Percentiles rank a stretch among this genome's conserved stretches.
phyloP scores from a whole-genome alignment of 1,284 basidiomycete genomes.

The Trametes versicolor region DNA sequence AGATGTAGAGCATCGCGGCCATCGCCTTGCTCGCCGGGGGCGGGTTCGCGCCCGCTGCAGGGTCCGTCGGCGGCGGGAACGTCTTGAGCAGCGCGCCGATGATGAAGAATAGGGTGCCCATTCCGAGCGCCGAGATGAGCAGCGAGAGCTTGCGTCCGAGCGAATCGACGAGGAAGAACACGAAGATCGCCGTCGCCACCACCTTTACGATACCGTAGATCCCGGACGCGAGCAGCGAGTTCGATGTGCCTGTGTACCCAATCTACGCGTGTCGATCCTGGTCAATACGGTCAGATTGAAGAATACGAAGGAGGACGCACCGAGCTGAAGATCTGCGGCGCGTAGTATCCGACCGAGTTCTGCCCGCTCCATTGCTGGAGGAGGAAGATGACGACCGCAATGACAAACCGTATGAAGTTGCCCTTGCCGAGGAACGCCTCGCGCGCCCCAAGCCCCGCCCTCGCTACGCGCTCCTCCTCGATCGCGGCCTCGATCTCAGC shows the following conservation, averaged over 20 bases:
- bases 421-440: conserved; percentile 82
- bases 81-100: conserved; percentile 82
- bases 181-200: conserved; percentile 73
- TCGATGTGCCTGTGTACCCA: conserved; percentile 67
- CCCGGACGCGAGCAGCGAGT: conserved; percentile 80
- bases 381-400: conserved; percentile 68
- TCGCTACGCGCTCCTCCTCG: conserved; percentile 66
- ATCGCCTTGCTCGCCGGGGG: conserved; percentile 69
- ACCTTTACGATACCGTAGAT: conserved; percentile 86
- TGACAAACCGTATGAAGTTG: conserved; percentile 75
- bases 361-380: conserved; percentile 76
- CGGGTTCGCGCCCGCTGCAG: conserved; percentile 43
- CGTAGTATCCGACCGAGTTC: conserved; percentile 78
- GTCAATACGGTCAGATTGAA: neutral
- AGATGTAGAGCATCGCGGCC: conserved; percentile 82
- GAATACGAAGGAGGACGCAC: conserved; percentile 47
- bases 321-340: conserved; percentile 76
- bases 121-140: conserved; percentile 70
- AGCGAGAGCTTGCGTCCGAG: conserved; percentile 67
- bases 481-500: conserved; percentile 74
- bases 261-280: conserved; percentile 52
- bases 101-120: conserved; percentile 70
- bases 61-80: conserved; percentile 59
- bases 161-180: conserved; percentile 64
- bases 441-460: conserved; percentile 59